Conservation (phyloP, 441 rosid species). For the Isatis lusitanica region DNA sequence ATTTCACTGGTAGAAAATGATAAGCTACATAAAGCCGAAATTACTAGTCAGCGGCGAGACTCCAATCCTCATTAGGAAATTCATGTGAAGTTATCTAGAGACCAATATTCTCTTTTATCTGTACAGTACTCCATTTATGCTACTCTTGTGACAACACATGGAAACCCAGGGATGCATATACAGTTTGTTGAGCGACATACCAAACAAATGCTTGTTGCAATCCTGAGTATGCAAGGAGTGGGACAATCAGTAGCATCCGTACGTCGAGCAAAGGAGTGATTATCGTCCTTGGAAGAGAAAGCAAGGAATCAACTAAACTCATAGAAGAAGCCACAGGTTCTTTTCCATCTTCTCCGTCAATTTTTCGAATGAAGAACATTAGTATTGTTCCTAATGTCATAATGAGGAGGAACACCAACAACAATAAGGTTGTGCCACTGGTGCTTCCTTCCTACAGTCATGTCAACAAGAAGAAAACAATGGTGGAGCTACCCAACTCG, state of each 20-base stretch:
- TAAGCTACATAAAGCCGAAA: background rate
- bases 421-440: slow-evolving; percentile 69
- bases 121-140: background rate
- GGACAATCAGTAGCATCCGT: slow-evolving; percentile 78
- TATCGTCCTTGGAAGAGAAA: slow-evolving; percentile 56
- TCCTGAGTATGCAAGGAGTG: slow-evolving; percentile 89
- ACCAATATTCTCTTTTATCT: background rate
- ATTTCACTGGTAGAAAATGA: background rate
- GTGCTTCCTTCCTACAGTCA: slow-evolving; percentile 70
- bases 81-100: background rate
- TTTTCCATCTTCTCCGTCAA: slow-evolving; percentile 51
- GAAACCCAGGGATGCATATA: background rate
- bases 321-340: slow-evolving; percentile 48
- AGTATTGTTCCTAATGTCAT: slow-evolving; percentile 76
- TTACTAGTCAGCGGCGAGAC: background rate
- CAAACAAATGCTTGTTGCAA: slow-evolving; percentile 94
- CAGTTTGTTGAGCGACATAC: slow-evolving; percentile 37
- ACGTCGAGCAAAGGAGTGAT: slow-evolving; percentile 65
- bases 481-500: slow-evolving; percentile 19
- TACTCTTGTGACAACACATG: background rate
- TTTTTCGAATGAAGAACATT: slow-evolving; percentile 75
- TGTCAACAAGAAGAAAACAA: slow-evolving; percentile 33
- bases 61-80: background rate
- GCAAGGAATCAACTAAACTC: slow-evolving; percentile 50
- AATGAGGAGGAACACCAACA: slow-evolving; percentile 66